Evolutionary conservation across 441 rosid species (phyloP).

Genomic region (Adansonia rubrostipa): DNA sequence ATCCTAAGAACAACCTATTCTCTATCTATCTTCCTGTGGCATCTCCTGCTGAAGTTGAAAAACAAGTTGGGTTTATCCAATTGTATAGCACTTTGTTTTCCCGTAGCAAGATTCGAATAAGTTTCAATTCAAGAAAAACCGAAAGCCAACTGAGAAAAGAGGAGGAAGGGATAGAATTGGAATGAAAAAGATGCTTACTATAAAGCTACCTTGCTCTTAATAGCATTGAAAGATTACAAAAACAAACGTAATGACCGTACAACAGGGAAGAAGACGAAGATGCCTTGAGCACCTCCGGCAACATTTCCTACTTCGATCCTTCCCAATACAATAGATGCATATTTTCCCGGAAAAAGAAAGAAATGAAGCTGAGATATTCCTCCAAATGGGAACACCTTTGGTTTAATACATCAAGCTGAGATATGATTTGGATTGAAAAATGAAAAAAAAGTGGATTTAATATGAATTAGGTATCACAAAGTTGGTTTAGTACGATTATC

Average conservation of each 20-base stretch:
- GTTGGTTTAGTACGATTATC: background rate
- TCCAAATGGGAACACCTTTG: slow-evolving; percentile 14
- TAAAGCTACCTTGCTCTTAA: slow-evolving; percentile 10
- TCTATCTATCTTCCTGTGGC: slow-evolving; percentile 31
- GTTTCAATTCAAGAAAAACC: slow-evolving; percentile 39
- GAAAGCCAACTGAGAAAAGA: slow-evolving; percentile 35
- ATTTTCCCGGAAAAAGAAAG: slow-evolving; percentile 24
- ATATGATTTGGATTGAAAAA: background rate
- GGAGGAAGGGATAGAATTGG: slow-evolving; percentile 21
- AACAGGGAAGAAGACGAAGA: slow-evolving; percentile 15
- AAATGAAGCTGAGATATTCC: slow-evolving; percentile 25
- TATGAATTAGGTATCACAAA: background rate
- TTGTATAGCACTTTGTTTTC: slow-evolving; percentile 33
- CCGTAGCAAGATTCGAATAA: slow-evolving; percentile 42
- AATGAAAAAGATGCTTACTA: slow-evolving; percentile 2
- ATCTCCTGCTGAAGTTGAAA: slow-evolving; percentile 44
- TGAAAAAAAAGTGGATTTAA: background rate
- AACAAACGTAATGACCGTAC: slow-evolving; percentile 31
- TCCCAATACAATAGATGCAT: background rate
- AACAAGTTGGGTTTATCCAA: slow-evolving; percentile 51
- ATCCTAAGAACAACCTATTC: slow-evolving; percentile 15
- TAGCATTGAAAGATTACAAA: slow-evolving; percentile 7
- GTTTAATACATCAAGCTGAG: background rate
- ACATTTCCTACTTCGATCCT: slow-evolving; percentile 29
- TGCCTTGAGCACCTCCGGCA: slow-evolving; percentile 36